These are phyloP conservation scores for Rhipidocladum racemiflorum DNA, from an alignment of 176 grass and related monocot species.

Conservation along the genomic window DNA sequence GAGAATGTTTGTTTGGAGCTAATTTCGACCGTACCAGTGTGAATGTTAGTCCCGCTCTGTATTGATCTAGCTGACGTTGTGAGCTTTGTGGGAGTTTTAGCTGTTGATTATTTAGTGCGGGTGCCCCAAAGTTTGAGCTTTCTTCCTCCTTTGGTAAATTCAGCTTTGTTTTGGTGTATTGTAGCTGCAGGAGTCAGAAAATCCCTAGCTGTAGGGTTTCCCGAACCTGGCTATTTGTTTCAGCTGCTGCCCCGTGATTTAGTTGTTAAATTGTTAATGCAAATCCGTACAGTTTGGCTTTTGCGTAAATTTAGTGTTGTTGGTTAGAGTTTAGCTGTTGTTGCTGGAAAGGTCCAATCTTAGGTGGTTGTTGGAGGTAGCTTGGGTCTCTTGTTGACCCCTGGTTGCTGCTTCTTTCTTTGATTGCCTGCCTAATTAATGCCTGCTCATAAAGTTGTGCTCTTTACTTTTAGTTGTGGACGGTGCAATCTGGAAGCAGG, in stretches of 20 bases:
- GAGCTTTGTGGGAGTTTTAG: background rate
- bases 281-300: conserved; percentile 15
- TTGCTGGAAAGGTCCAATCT: background rate
- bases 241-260: background rate
- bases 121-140: background rate
- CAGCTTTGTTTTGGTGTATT: background rate
- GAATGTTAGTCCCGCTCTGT: background rate
- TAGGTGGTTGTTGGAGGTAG: conserved; percentile 21
- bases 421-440: conserved; percentile 18
- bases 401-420: background rate
- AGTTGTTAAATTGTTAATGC: background rate
- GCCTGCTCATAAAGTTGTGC: background rate
- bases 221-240: background rate
- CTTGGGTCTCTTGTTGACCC: conserved; percentile 27
- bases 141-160: background rate
- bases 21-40: background rate
- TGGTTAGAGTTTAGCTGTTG: conserved; percentile 20
- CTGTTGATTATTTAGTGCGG: background rate
- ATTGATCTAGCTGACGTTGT: background rate
- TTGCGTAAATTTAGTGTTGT: background rate
- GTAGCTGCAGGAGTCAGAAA: background rate
- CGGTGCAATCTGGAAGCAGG: background rate
- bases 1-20: background rate
- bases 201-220: background rate
- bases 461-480: background rate